Evolutionary conservation across 768 basidiomycete species (phyloP).

Genomic region (Boletus reticulatus): DNA sequence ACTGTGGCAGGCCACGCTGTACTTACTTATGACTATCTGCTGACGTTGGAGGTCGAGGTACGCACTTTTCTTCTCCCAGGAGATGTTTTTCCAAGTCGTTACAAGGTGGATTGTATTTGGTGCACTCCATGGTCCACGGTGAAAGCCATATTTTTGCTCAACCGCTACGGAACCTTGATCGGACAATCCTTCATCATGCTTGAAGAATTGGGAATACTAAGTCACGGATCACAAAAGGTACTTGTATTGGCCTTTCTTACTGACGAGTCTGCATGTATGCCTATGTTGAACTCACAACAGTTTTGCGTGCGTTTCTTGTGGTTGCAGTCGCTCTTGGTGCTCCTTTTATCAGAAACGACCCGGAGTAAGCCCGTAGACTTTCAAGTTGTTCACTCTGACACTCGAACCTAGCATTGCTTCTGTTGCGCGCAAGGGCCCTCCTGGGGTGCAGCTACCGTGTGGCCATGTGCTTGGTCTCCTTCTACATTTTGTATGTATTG

Average conservation of each 20-base stretch:
- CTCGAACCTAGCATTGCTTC: conserved; percentile 9
- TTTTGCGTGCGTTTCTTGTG: conserved; percentile 12
- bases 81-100: neutral
- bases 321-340: neutral
- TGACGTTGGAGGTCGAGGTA: conserved; percentile 19
- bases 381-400: neutral
- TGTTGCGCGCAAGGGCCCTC: conserved; percentile 20
- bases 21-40: conserved; percentile 14
- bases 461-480: conserved; percentile 1
- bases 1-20: conserved; percentile 6
- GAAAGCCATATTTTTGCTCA: conserved; percentile 18
- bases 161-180: conserved; percentile 15
- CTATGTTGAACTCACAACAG: neutral
- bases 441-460: conserved; percentile 11
- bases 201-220: conserved; percentile 14
- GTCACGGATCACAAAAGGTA: conserved; percentile 11
- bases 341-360: conserved; percentile 7
- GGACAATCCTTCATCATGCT: conserved; percentile 8
- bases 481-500: conserved; percentile 13
- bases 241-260: neutral
- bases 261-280: neutral
- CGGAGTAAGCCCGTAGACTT: conserved; percentile 8
- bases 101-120: conserved; percentile 12
- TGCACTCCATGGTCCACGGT: conserved; percentile 5
- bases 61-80: neutral